Base-by-base conservation (phyloP, 257 asterid species). In the Salvia rosmarinus region DNA sequence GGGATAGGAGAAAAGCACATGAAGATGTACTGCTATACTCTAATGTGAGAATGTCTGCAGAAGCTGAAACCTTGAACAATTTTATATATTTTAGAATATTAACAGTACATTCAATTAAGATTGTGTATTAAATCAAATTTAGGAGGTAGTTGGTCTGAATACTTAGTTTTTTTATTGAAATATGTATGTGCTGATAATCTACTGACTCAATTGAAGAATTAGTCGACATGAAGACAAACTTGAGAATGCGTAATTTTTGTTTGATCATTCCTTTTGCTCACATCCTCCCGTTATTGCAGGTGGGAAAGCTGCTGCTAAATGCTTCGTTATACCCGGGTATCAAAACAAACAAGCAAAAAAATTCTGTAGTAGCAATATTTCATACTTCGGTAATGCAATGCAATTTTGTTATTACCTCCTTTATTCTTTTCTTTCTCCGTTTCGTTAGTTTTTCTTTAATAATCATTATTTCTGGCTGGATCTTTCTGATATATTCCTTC, bases 311-410 rank as follows among this genome's bases (percentile, higher is more conserved):
- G 67, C 70, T 87, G 76, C 95, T 95, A 57, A 91, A 95, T 82
- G 99, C 99, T 52, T 80, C 84, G 70, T 32, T 95, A 73, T 95
- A 95, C 81, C 83, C 88, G 2, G 96, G 96, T 80, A 91, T 95
- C 84, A 91, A 89, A 81, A 91, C 98, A 64, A 89, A 51, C 77
- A 21, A 74, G 85, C 99, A 91, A 81, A 95, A 87, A 85, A 91
- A 85, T 50, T 70, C 96, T 1, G 52, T 95, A 20, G 90, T 91
- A 47, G 85, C 96, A 43, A 87, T 91, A 83, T 86, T 91, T 74
- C 99, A 95, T 79, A 83, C 96, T 30, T 54, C 81, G 83, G 87
- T 82, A 78, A 82, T 64, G 71, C 74, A 47, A 14, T 64, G 40
- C 23, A 4, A 51, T 79, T 61, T 17, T 64, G 67, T 40, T 28